phyloP scores from a whole-genome alignment of 495 filamentous ascomycete genomes.

The Aspergillus nanangensis region DNA sequence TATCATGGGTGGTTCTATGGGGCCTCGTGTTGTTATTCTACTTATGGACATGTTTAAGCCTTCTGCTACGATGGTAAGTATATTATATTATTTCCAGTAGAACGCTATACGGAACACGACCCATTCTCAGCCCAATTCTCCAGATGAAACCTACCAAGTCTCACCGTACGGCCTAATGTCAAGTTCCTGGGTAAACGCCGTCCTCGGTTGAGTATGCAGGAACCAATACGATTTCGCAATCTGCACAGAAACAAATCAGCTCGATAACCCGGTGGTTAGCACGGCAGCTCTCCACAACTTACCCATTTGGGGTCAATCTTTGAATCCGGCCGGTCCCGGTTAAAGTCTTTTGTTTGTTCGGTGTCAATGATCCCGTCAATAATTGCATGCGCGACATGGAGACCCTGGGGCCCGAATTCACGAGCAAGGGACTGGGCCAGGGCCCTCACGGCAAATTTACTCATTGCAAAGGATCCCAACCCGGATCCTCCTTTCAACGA shows the following conservation, averaged over 20 bases:
- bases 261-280: background rate
- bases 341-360: conserved; percentile 51
- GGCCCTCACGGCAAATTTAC: conserved; percentile 68
- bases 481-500: conserved; percentile 58
- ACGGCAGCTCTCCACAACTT: conserved; percentile 24
- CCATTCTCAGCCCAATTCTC: background rate
- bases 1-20: too few relatives aligned
- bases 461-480: conserved; percentile 59
- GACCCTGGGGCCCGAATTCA: conserved; percentile 72
- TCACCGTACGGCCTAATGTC: conserved; percentile 63
- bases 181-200: conserved; percentile 65
- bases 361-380: conserved; percentile 76
- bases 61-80: too few relatives aligned
- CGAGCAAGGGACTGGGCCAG: conserved; percentile 63
- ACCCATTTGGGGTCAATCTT: conserved; percentile 64
- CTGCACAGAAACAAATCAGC: conserved; percentile 25
- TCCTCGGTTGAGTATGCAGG: conserved; percentile 64
- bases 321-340: conserved; percentile 52
- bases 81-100: too few relatives aligned
- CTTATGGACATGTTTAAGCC: too few relatives aligned
- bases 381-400: conserved; percentile 71
- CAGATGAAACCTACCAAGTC: conserved; percentile 24
- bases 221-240: conserved; percentile 75
- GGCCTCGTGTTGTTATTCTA: too few relatives aligned
- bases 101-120: background rate